Percentiles rank a stretch among this genome's conserved stretches.
Evolutionary conservation across 164 flowering plant genomes (phyloP).

Genomic region (Tetrastigma voinierianum): DNA sequence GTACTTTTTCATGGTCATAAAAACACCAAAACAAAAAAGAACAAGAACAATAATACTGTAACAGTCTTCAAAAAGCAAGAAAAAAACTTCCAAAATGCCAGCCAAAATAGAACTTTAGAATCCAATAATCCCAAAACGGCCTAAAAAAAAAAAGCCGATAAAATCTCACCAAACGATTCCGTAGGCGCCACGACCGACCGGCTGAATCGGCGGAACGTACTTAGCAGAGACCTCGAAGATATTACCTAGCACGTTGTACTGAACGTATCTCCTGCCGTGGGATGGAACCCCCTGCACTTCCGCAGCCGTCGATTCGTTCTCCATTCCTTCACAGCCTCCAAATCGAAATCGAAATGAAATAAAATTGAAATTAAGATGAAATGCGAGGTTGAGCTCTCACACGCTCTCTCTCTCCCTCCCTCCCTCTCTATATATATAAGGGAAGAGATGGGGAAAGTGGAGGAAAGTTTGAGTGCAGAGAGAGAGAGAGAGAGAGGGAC

Average conservation of each 20-base stretch:
- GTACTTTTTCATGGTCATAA: too few species aligned
- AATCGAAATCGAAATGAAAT: too few species aligned
- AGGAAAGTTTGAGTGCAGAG: background rate
- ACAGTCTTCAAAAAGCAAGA: too few species aligned
- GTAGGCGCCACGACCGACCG: slow-evolving; percentile 75
- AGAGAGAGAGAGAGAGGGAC: too few species aligned
- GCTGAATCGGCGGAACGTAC: slow-evolving; percentile 64
- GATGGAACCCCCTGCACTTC: slow-evolving; percentile 31
- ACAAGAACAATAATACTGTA: too few species aligned
- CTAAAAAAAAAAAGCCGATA: background rate
- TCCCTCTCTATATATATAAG: too few species aligned
- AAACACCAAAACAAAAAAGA: too few species aligned
- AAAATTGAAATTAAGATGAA: too few species aligned
- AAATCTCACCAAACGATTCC: slow-evolving; percentile 70
- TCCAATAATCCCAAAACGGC: too few species aligned
- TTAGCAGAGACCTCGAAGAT: slow-evolving; percentile 62
- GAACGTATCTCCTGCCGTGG: slow-evolving; percentile 42
- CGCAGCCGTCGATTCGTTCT: slow-evolving; percentile 20
- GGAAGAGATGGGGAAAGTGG: too few species aligned
- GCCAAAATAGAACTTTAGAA: background rate
- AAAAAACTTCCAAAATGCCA: too few species aligned
- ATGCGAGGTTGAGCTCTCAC: background rate
- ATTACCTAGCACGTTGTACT: slow-evolving; percentile 59
- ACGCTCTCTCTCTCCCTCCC: slow-evolving; percentile 1
- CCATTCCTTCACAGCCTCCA: slow-evolving; percentile 18